These are phyloP conservation scores for Skeletonema tropicum DNA, from an alignment of 108 stramenopile genomes.

Conservation along the genomic window DNA sequence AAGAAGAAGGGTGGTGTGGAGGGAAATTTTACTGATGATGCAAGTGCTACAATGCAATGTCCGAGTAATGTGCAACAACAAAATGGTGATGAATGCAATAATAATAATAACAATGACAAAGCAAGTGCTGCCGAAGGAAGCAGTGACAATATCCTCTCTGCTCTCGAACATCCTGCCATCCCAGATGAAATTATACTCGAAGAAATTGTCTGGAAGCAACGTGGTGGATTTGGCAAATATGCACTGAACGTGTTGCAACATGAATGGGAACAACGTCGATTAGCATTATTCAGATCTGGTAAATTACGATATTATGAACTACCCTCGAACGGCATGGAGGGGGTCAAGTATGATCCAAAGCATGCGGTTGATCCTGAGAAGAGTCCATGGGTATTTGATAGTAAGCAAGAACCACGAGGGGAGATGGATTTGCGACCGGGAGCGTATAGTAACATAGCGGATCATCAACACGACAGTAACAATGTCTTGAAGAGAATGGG, in stretches of 20 bases:
- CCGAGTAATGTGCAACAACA: neutral
- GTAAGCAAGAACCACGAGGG: constrained; percentile 36
- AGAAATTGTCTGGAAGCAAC: constrained; percentile 56
- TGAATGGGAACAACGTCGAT: constrained; percentile 53
- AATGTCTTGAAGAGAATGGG: constrained; percentile 6
- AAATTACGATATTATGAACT: constrained; percentile 37
- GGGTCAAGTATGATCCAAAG: constrained; percentile 16
- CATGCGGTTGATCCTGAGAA: constrained; percentile 16
- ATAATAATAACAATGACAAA: neutral
- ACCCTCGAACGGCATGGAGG: constrained; percentile 20
- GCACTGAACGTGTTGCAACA: constrained; percentile 31
- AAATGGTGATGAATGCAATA: neutral
- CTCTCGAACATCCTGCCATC: constrained; percentile 13
- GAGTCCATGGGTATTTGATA: constrained; percentile 36
- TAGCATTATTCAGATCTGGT: constrained; percentile 35
- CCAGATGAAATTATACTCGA: constrained; percentile 41
- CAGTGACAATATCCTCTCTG: constrained; percentile 36
- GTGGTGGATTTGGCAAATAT: constrained; percentile 49
- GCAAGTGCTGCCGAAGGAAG: neutral
- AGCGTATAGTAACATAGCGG: neutral
- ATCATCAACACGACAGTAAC: neutral
- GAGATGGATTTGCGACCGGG: constrained; percentile 30
- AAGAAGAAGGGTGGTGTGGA: constrained; percentile 11
- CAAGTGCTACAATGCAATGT: neutral
- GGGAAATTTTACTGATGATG: neutral